A percentile compares a stretch with the other conserved stretches of the same genome.
Evolutionary conservation across 2,329 filamentous ascomycete species (phyloP).

Genomic region (Neofusicoccum umdonicola): DNA sequence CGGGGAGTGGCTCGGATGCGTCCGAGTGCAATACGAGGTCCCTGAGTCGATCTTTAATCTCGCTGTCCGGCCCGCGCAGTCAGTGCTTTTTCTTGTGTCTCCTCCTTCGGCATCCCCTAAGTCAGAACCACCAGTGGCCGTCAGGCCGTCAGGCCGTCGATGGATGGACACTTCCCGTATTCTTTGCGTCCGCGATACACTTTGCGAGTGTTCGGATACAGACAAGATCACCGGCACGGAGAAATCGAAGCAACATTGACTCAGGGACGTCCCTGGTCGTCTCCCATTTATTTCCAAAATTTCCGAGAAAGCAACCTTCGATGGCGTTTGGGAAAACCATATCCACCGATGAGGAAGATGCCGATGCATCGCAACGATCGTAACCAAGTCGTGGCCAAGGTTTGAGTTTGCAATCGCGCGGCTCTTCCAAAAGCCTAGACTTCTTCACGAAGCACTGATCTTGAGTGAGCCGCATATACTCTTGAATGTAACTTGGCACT

Average conservation of each 20-base stretch:
- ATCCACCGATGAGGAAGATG: neutral
- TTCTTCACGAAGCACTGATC: no score
- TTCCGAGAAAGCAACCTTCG: neutral
- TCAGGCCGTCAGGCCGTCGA: no score
- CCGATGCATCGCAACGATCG: neutral
- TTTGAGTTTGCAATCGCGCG: no score
- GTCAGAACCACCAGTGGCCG: no score
- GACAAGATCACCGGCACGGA: neutral
- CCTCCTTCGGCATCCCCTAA: neutral
- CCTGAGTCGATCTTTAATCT: constrained; percentile 9
- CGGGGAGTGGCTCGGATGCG: neutral
- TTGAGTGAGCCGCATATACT: no score
- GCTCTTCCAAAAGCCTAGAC: no score
- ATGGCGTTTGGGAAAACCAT: neutral
- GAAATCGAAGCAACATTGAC: neutral
- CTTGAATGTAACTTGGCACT: no score
- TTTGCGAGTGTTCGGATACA: neutral
- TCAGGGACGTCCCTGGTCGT: neutral
- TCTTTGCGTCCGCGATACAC: neutral
- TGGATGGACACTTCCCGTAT: neutral
- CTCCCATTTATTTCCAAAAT: neutral
- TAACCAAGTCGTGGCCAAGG: no score
- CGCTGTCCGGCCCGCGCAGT: neutral
- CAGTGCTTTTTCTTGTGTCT: neutral
- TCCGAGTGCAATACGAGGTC: constrained; percentile 1